A percentile compares a stretch with the other conserved stretches of the same genome.
Evolutionary conservation across 371 early-diverging fungal species (phyloP).

Genomic region (Dipsacomyces acuminosporus): DNA sequence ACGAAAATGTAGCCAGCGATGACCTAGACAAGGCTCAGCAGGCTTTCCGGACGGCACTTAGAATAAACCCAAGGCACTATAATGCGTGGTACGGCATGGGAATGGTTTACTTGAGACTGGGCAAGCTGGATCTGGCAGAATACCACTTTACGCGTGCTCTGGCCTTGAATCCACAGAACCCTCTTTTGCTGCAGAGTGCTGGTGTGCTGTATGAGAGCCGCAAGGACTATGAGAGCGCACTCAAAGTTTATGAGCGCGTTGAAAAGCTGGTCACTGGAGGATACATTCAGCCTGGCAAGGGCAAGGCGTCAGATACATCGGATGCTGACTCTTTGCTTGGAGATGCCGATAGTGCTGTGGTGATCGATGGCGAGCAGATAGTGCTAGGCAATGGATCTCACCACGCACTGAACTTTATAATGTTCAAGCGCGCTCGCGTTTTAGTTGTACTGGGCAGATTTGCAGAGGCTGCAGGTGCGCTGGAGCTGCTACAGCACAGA

Average conservation of each 20-base stretch:
- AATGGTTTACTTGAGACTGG: constrained; percentile 55
- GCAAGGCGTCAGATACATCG: not conserved
- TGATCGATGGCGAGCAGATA: constrained; percentile 39
- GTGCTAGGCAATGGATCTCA: constrained; percentile 45
- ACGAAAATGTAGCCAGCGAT: constrained; percentile 68
- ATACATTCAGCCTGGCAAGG: not conserved
- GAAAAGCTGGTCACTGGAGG: constrained; percentile 15
- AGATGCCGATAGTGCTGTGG: constrained; percentile 6
- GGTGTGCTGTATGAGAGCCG: constrained; percentile 53
- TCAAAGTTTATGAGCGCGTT: constrained; percentile 35
- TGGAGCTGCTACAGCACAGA: constrained; percentile 50
- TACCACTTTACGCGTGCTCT: constrained; percentile 61
- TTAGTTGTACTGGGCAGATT: constrained; percentile 52
- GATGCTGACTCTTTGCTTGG: not conserved
- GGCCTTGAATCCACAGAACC: constrained; percentile 57
- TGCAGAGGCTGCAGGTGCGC: constrained; percentile 52
- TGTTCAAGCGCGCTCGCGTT: constrained; percentile 54
- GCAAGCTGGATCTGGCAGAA: constrained; percentile 59
- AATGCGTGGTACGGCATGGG: constrained; percentile 81
- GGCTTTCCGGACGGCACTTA: constrained; percentile 63
- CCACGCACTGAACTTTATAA: constrained; percentile 50
- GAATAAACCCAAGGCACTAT: constrained; percentile 66
- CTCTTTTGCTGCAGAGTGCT: constrained; percentile 56
- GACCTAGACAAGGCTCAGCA: constrained; percentile 65
- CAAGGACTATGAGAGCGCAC: constrained; percentile 22